Conservation (phyloP, 164 flowering plant species). For the Echeveria elegans region DNA sequence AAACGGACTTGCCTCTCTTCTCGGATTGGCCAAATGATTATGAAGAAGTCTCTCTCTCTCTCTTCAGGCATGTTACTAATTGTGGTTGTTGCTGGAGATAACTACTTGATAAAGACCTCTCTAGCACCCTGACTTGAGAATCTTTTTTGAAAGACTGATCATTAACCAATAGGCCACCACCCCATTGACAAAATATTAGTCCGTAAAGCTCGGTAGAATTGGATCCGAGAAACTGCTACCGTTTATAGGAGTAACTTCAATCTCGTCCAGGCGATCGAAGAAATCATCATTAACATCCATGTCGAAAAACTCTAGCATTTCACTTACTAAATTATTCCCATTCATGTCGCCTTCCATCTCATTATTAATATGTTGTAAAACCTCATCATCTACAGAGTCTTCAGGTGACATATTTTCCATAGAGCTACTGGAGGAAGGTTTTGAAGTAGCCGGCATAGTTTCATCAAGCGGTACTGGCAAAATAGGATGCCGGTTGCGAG, state of each 20-base stretch:
- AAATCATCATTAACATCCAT: constrained; percentile 46
- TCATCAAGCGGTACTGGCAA: constrained; percentile 10
- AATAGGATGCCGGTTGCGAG: constrained; percentile 50
- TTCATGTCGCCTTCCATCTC: constrained; percentile 15
- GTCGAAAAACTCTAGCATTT: constrained; percentile 25
- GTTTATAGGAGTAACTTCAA: constrained; percentile 22
- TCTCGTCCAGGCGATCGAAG: constrained; percentile 56
- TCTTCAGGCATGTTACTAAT: not conserved
- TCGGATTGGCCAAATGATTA: not conserved
- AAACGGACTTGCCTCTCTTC: not conserved
- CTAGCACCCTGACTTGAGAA: not conserved
- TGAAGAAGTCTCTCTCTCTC: not conserved
- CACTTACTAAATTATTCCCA: constrained; percentile 27
- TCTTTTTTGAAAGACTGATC: not conserved
- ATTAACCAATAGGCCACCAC: too few species aligned
- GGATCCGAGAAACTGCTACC: not conserved
- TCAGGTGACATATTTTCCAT: constrained; percentile 21
- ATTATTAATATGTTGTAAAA: constrained; percentile 21
- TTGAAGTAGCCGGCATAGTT: constrained; percentile 15
- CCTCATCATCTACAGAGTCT: constrained; percentile 15
- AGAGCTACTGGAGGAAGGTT: constrained; percentile 36
- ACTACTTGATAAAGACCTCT: not conserved
- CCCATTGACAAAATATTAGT: not conserved
- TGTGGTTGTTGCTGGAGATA: not conserved
- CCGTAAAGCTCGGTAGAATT: not conserved